phyloP scores from a whole-genome alignment of 345 rosid genomes.

The Eutrema yunnanense region DNA sequence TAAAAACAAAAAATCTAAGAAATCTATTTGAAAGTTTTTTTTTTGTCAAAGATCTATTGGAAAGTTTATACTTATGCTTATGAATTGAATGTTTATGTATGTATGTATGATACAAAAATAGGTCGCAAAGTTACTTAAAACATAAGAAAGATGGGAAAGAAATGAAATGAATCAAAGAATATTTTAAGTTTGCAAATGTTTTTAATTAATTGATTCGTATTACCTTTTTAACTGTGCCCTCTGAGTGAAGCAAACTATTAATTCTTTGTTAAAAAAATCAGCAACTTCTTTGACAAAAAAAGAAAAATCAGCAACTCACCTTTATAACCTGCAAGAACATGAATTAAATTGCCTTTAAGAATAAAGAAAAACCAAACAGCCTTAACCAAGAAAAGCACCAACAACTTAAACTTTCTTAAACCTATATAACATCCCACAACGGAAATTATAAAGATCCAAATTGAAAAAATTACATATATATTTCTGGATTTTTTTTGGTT shows the following conservation, averaged over 20 bases:
- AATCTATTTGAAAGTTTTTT: background rate
- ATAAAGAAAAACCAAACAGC: constrained; percentile 36
- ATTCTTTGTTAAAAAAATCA: background rate
- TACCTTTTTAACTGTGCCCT: background rate
- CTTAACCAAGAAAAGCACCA: constrained; percentile 74
- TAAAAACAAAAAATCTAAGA: background rate
- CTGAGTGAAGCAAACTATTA: background rate
- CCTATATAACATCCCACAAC: constrained; percentile 12
- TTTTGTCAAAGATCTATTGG: background rate
- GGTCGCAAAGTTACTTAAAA: background rate
- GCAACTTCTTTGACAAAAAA: no score
- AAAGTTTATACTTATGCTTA: background rate
- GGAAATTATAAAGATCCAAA: constrained; percentile 1
- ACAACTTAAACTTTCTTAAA: background rate
- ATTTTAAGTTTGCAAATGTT: background rate
- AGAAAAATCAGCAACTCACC: no score
- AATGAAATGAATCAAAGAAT: background rate
- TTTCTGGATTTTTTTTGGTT: background rate
- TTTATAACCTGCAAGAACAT: background rate
- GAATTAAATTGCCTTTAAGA: constrained; percentile 4
- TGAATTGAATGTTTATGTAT: background rate
- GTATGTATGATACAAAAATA: background rate
- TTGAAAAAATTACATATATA: background rate
- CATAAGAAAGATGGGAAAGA: background rate
- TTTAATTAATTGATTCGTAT: background rate